These are phyloP conservation scores for Alternaria incomplexa DNA, from an alignment of 2,329 filamentous ascomycete genomes.

Conservation along the genomic window DNA sequence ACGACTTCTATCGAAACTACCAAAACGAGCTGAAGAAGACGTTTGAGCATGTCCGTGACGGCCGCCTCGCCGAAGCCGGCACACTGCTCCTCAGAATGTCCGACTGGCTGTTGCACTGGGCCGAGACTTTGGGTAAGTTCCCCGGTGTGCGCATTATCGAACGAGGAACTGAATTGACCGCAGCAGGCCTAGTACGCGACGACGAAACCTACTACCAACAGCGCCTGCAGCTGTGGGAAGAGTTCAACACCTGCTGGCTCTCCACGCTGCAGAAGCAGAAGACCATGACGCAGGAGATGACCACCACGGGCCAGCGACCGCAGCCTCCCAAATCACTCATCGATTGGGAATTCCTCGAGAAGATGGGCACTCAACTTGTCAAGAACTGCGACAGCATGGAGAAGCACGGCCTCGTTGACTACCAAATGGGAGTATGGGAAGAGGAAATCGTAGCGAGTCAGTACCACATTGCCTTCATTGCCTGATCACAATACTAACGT, in stretches of 20 bases:
- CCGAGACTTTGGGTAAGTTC: conserved; percentile 68
- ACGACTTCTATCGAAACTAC: conserved; percentile 72
- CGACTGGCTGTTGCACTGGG: conserved; percentile 70
- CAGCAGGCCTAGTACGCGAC: conserved; percentile 87
- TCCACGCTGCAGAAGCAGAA: conserved; percentile 82
- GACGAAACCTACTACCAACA: conserved; percentile 76
- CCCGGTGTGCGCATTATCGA: conserved; percentile 21
- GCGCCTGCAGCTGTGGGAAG: conserved; percentile 84
- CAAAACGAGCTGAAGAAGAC: conserved; percentile 64
- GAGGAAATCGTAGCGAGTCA: conserved; percentile 85
- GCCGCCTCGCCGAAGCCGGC: conserved; percentile 65
- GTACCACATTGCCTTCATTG: conserved; percentile 44
- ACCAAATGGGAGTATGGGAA: conserved; percentile 96
- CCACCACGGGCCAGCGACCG: conserved; percentile 64
- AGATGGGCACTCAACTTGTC: conserved; percentile 82
- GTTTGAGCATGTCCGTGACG: conserved; percentile 73
- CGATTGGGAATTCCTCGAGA: conserved; percentile 71
- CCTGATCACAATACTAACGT: conserved; percentile 12
- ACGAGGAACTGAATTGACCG: conserved; percentile 52
- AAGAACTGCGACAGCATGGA: conserved; percentile 86
- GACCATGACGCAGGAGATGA: conserved; percentile 68
- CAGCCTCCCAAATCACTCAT: conserved; percentile 69
- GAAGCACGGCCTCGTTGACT: conserved; percentile 92
- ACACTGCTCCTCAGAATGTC: conserved; percentile 66
- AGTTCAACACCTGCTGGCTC: conserved; percentile 95